Conservation (phyloP, 2,329 filamentous ascomycete species). For the Didymella pinodella region DNA sequence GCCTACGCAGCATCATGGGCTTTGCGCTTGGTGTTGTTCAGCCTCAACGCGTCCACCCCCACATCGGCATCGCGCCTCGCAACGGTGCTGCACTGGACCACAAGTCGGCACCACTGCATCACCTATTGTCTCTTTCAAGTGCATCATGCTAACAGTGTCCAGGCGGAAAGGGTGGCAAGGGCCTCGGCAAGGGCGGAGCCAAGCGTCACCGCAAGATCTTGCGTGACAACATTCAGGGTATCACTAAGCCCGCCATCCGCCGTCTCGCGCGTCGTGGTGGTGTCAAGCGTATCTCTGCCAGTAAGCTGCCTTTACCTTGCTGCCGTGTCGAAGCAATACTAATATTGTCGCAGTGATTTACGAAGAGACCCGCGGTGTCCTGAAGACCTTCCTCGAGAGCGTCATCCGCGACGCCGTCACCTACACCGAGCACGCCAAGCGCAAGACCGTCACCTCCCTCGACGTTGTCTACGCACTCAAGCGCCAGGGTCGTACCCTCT, state of each 20-base stretch:
- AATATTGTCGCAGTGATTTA: constrained; percentile 68
- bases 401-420: constrained; percentile 80
- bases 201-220: constrained; percentile 65
- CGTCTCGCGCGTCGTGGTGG: constrained; percentile 63
- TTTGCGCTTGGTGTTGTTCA: constrained; percentile 37
- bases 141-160: constrained; percentile 44
- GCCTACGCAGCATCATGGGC: constrained; percentile 20
- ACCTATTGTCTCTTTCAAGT: constrained; percentile 5
- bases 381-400: constrained; percentile 80
- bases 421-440: constrained; percentile 82
- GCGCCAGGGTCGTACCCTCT: constrained; percentile 75
- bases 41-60: constrained; percentile 30
- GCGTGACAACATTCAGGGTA: constrained; percentile 64
- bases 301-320: constrained; percentile 43
- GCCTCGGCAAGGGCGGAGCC: constrained; percentile 63
- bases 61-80: constrained; percentile 27
- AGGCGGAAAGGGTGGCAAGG: constrained; percentile 64
- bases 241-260: constrained; percentile 63
- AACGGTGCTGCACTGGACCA: constrained; percentile 24
- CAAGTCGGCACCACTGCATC: constrained; percentile 24
- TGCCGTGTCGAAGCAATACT: constrained; percentile 23
- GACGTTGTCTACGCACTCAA: constrained; percentile 71
- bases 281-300: constrained; percentile 63
- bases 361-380: constrained; percentile 78
- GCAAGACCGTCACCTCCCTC: constrained; percentile 78